Conservation (phyloP, 1,284 basidiomycete species). For the Pseudozyma tsukubaensis region DNA sequence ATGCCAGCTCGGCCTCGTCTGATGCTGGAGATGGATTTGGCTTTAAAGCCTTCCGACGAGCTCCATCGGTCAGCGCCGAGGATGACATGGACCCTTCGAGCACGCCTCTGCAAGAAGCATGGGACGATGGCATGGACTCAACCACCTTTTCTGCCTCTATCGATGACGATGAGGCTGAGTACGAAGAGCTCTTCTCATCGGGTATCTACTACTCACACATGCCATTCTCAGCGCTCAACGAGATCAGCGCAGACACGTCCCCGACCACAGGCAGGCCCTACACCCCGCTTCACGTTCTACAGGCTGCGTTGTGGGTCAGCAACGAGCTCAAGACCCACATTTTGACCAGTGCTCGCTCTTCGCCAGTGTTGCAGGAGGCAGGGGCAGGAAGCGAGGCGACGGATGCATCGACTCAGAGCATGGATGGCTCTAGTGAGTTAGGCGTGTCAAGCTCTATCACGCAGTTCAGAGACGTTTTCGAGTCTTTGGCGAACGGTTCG, state of each 20-base stretch:
- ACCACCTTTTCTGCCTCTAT: slow-evolving; percentile 27
- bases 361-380: slow-evolving; percentile 20
- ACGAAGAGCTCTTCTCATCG: slow-evolving; percentile 76
- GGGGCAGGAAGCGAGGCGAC: slow-evolving; percentile 14
- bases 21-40: slow-evolving; percentile 42
- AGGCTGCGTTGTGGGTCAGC: slow-evolving; percentile 59
- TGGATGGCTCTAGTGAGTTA: slow-evolving; percentile 42
- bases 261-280: slow-evolving; percentile 43
- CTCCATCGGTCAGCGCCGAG: slow-evolving; percentile 18
- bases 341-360: slow-evolving; percentile 16
- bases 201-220: slow-evolving; percentile 91
- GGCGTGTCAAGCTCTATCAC: slow-evolving; percentile 52
- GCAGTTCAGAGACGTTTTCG: slow-evolving; percentile 47
- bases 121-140: slow-evolving; percentile 35
- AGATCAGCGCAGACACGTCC: slow-evolving; percentile 47
- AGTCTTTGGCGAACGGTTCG: slow-evolving; percentile 9
- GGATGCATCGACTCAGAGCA: slow-evolving; percentile 5
- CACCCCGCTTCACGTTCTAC: slow-evolving; percentile 50
- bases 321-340: slow-evolving; percentile 56
- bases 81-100: slow-evolving; percentile 31
- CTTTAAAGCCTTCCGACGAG: slow-evolving; percentile 41
- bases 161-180: slow-evolving; percentile 61
- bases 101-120: slow-evolving; percentile 39
- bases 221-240: slow-evolving; percentile 70
- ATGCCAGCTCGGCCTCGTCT: slow-evolving; percentile 17